These are phyloP conservation scores for Artemisia annua DNA, from an alignment of 129 eudicot genomes.

Conservation along the genomic window DNA sequence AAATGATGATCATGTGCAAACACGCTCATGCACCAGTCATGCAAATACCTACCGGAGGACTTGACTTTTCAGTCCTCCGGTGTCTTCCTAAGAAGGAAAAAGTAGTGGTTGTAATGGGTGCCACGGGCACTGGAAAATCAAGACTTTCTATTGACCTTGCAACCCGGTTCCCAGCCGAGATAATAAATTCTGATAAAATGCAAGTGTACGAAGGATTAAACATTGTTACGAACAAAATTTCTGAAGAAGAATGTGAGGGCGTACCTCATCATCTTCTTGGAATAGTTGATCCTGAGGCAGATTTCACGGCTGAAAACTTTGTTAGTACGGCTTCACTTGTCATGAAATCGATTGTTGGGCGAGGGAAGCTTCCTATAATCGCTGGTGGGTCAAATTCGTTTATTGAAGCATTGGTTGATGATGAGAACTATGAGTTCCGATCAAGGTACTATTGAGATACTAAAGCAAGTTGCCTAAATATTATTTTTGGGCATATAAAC, in stretches of 20 bases:
- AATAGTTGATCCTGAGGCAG: constrained; percentile 51
- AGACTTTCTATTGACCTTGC: constrained; percentile 76
- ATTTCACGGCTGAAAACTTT: constrained; percentile 56
- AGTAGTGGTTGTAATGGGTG: constrained; percentile 79
- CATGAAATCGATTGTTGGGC: constrained; percentile 50
- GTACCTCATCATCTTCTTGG: constrained; percentile 91
- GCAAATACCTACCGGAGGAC: constrained; percentile 38
- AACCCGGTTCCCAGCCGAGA: constrained; percentile 55
- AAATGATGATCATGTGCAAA: constrained; percentile 50
- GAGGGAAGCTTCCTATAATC: constrained; percentile 67
- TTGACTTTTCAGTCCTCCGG: constrained; percentile 34
- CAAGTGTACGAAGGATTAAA: constrained; percentile 74
- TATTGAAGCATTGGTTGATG: constrained; percentile 64
- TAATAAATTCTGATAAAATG: constrained; percentile 86
- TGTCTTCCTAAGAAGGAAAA: constrained; percentile 46
- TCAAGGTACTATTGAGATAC: constrained; percentile 33
- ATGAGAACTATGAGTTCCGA: constrained; percentile 41
- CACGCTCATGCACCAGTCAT: constrained; percentile 38
- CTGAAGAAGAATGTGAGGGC: constrained; percentile 54
- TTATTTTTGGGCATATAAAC: too few relatives aligned
- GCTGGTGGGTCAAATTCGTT: constrained; percentile 92
- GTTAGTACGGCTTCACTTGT: constrained; percentile 55
- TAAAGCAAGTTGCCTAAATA: too few relatives aligned
- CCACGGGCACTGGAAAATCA: constrained; percentile 92
- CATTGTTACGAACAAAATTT: constrained; percentile 71